Conservation (phyloP, 139 green algal species). For the Coelastrella sp. region DNA sequence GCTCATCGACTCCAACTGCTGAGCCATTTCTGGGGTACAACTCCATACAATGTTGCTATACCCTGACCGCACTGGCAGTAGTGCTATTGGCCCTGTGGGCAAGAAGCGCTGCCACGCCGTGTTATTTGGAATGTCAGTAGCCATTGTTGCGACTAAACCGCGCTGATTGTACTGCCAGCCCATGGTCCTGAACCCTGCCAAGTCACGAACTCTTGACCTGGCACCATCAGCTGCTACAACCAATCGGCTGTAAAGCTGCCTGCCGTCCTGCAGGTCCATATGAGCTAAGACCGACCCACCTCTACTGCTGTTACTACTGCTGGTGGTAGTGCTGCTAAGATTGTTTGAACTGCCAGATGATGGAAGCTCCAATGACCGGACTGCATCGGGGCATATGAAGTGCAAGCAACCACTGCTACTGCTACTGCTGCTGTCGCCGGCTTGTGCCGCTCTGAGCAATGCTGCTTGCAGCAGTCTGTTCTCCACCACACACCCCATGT, state of each 20-base stretch:
- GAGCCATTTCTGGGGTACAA: conserved; percentile 64
- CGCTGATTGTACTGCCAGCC: conserved; percentile 72
- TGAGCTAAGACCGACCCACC: conserved; percentile 31
- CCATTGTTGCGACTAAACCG: conserved; percentile 73
- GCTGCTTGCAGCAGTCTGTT: conserved; percentile 77
- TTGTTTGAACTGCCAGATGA: not conserved
- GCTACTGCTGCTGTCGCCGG: conserved; percentile 30
- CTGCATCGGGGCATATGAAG: not conserved
- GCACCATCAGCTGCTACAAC: conserved; percentile 87
- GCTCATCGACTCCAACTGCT: conserved; percentile 60
- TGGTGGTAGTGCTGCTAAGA: conserved; percentile 23
- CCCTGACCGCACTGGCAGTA: conserved; percentile 81
- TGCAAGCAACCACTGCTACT: conserved; percentile 39
- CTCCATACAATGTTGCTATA: conserved; percentile 86
- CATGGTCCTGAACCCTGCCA: conserved; percentile 69
- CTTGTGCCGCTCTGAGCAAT: conserved; percentile 47
- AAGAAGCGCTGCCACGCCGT: conserved; percentile 90
- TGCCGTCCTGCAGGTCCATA: conserved; percentile 49
- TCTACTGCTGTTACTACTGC: conserved; percentile 17
- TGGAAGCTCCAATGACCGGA: conserved; percentile 2
- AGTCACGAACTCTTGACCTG: conserved; percentile 59
- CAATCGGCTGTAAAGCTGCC: conserved; percentile 49
- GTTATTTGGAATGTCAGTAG: conserved; percentile 44
- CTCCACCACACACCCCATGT: conserved; percentile 82
- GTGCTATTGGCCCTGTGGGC: conserved; percentile 79